Percentiles rank a stretch among this genome's conserved stretches.
phyloP scores from a whole-genome alignment of 345 rosid genomes.

The Ailanthus altissimus region DNA sequence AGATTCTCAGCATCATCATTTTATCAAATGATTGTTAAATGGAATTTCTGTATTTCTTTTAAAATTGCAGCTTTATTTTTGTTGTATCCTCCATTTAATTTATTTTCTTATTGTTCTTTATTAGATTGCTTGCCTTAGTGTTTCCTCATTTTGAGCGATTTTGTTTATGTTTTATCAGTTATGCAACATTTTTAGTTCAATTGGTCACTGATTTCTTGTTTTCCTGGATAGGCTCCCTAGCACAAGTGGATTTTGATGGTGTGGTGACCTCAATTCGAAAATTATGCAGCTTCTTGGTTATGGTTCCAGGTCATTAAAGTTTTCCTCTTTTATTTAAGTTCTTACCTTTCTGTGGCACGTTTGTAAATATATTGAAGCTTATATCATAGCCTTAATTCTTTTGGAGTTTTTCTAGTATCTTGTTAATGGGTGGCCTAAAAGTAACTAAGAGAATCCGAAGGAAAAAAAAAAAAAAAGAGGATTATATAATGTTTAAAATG shows the following conservation, averaged over 20 bases:
- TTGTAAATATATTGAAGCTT: background rate
- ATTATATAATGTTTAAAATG: background rate
- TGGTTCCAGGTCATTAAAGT: constrained; percentile 64
- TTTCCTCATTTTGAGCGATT: background rate
- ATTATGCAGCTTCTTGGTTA: constrained; percentile 75
- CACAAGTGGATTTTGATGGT: constrained; percentile 50
- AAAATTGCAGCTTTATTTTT: background rate
- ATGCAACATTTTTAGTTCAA: background rate
- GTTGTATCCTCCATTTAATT: background rate
- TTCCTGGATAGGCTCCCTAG: constrained; percentile 45
- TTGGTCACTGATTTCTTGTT: constrained; percentile 12
- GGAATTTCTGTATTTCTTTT: background rate
- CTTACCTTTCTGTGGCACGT: background rate
- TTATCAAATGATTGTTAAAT: background rate
- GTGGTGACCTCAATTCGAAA: constrained; percentile 58
- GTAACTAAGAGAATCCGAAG: background rate
- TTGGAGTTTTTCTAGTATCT: background rate
- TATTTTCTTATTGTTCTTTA: background rate
- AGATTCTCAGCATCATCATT: background rate
- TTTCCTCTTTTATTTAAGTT: constrained; percentile 1
- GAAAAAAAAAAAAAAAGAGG: background rate
- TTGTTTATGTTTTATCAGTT: background rate
- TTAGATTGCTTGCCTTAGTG: constrained; percentile 2
- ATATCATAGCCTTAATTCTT: background rate
- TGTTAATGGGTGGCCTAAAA: background rate